Base-by-base conservation (phyloP, 106 monocot genomes). In the Dendrobium huoshanense region DNA sequence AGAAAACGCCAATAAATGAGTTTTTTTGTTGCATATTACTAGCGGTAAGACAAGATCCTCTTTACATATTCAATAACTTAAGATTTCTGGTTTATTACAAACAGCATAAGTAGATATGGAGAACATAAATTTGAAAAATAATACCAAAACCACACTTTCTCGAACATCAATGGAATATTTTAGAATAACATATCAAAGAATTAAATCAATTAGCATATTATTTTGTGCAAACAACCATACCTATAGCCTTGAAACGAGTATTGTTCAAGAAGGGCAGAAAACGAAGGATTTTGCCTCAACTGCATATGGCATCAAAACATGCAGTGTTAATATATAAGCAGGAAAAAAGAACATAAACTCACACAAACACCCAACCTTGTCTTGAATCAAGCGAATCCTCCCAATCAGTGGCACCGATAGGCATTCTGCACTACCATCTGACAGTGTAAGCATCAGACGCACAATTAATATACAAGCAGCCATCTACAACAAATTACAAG, bases 211-310 rank as follows among this genome's bases (percentile, higher is more conserved):
- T 44, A 42, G 43, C n/a, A 74, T 44, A 74, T 3, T 11, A 44
- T 74, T 9, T 74, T 74, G 41, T 75, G 31, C n/a, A 7, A 76
- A 65, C n/a, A 18, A 75, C 19, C 78, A 80, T 83, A 95, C 95
- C 92, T 89, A 79, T 92, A 95, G 16, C 95, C 91, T 59, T 42
- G 83, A 7, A 80, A 78, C 9, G 86, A 80, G 51, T 99, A 99
- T 81, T 88, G 85, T 78, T 83, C 47, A 75, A 87, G 24, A 72
- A 95, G 82, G 25, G 85, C 77, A 74, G 82, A 84, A 87, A 99
- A 99, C 18, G 92, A 86, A 73, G 92, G 88, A 77, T 99, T 93
- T 4, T 85, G 24, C 4, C 2, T 85, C 81, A 95, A 82, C 95
- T 95, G 90, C 54, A 85, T 22, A 0, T 49, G 41, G 47, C 24